phyloP scores from a whole-genome alignment of 1,284 basidiomycete species.

The Jaminaea rosea region DNA sequence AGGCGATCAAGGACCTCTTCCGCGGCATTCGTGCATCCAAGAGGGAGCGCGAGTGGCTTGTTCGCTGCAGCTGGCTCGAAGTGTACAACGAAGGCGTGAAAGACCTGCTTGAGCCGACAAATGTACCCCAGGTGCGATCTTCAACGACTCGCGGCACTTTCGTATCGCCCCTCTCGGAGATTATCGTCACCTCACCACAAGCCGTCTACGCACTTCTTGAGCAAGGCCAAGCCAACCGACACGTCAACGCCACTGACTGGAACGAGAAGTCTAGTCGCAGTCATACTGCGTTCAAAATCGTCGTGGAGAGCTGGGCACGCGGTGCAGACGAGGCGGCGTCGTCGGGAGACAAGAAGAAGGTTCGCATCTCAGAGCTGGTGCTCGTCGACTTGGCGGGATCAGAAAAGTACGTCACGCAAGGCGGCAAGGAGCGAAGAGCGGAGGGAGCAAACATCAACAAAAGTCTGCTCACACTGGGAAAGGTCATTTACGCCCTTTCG shows the following conservation, averaged over 20 bases:
- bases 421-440: slow-evolving; percentile 21
- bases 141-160: slow-evolving; percentile 43
- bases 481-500: slow-evolving; percentile 43
- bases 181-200: slow-evolving; percentile 81
- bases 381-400: slow-evolving; percentile 94
- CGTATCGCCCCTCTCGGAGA: slow-evolving; percentile 69
- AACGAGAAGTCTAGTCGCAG: slow-evolving; percentile 85
- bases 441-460: slow-evolving; percentile 55
- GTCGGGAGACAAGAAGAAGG: slow-evolving; percentile 17
- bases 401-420: slow-evolving; percentile 61
- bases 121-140: slow-evolving; percentile 46
- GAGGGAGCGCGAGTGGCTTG: slow-evolving; percentile 67
- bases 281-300: slow-evolving; percentile 61
- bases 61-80: slow-evolving; percentile 88
- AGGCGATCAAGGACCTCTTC: slow-evolving; percentile 42
- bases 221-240: slow-evolving; percentile 74
- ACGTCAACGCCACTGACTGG: slow-evolving; percentile 93
- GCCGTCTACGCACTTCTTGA: slow-evolving; percentile 73
- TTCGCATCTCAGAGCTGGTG: slow-evolving; percentile 53
- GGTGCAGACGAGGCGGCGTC: slow-evolving; percentile 3
- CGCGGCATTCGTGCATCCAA: slow-evolving; percentile 48
- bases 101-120: slow-evolving; percentile 70
- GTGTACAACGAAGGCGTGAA: slow-evolving; percentile 93
- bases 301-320: slow-evolving; percentile 40
- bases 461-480: slow-evolving; percentile 47